Conservation (phyloP, 306 rosid genomes). For the Citrullus colocynthis region DNA sequence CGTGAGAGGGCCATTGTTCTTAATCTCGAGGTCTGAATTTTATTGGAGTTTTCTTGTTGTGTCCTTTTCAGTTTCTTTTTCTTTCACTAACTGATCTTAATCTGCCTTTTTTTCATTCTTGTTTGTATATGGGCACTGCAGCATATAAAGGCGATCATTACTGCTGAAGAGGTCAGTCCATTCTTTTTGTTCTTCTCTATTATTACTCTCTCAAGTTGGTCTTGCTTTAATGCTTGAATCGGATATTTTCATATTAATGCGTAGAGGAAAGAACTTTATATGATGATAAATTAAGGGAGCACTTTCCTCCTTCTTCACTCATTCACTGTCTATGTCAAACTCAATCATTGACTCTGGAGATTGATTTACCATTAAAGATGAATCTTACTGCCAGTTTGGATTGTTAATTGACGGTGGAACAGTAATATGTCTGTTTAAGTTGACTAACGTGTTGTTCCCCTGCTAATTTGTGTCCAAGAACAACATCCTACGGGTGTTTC, state of each 20-base stretch:
- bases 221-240: background rate
- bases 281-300: background rate
- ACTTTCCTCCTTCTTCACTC: background rate
- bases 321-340: background rate
- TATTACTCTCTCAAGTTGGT: background rate
- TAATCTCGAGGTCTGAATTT: constrained; percentile 70
- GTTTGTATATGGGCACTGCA: constrained; percentile 24
- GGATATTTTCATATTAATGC: background rate
- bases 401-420: background rate
- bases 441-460: background rate
- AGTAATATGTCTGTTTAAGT: background rate
- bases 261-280: background rate
- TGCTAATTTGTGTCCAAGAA: background rate
- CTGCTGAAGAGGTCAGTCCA: constrained; percentile 77
- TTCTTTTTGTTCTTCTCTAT: constrained; percentile 5
- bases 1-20: constrained; percentile 92
- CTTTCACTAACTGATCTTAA: background rate
- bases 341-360: background rate
- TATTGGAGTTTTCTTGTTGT: background rate
- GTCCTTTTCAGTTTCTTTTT: background rate
- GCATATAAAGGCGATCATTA: constrained; percentile 96
- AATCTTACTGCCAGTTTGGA: background rate
- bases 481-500: background rate
- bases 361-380: background rate
- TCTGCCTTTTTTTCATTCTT: background rate